Conservation (phyloP, 257 asterid genomes). For the Striga asiatica region DNA sequence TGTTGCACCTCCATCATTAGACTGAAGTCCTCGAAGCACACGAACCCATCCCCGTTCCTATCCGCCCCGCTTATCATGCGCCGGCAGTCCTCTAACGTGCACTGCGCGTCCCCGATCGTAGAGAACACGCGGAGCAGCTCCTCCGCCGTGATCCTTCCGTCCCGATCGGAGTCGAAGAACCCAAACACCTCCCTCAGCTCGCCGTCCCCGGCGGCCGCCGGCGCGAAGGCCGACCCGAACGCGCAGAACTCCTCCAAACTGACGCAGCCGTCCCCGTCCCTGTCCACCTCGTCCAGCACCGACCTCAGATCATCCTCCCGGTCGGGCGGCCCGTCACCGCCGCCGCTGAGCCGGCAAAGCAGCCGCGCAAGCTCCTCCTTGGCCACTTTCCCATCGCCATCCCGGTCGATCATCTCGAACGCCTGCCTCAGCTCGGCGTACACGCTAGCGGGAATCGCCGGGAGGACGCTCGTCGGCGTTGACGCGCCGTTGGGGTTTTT, state of each 20-base stretch:
- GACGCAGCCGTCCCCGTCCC: constrained; percentile 39
- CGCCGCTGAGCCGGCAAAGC: constrained; percentile 30
- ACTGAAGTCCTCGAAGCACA: constrained; percentile 40
- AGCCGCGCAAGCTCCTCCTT: constrained; percentile 34
- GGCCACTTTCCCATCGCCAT: constrained; percentile 40
- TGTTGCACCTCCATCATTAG: constrained; percentile 37
- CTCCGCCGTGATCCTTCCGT: constrained; percentile 42
- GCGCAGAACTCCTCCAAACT: constrained; percentile 41
- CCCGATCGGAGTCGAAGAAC: constrained; percentile 40
- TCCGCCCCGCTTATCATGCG: constrained; percentile 36
- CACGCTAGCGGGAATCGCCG: constrained; percentile 17
- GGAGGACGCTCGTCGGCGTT: constrained; percentile 44
- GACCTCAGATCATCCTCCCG: constrained; percentile 34
- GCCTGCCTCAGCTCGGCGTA: constrained; percentile 32
- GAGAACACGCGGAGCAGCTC: constrained; percentile 29
- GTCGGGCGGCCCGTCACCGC: constrained; percentile 29
- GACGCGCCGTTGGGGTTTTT: constrained; percentile 19
- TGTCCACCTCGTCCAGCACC: constrained; percentile 35
- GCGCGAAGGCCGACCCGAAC: constrained; percentile 37
- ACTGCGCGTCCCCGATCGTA: constrained; percentile 28
- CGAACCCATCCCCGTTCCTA: constrained; percentile 34
- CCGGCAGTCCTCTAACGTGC: constrained; percentile 50
- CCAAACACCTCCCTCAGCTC: constrained; percentile 39
- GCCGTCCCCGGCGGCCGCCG: constrained; percentile 32
- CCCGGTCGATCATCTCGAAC: constrained; percentile 34